phyloP scores from a whole-genome alignment of 768 basidiomycete genomes.

The Naganishia antarctica region DNA sequence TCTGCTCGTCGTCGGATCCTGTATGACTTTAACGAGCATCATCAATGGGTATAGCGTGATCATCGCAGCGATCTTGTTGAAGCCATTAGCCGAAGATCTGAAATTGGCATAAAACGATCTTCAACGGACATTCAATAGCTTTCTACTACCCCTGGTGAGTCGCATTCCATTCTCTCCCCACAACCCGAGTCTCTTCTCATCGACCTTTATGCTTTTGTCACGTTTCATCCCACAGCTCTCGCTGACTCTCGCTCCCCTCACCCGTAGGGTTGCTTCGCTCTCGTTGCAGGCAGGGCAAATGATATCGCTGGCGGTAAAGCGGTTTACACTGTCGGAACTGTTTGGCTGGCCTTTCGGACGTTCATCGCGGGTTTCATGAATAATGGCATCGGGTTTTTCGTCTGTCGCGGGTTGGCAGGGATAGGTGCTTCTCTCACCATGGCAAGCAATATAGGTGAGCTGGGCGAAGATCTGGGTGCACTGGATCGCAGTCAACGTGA shows the following conservation, averaged over 20 bases:
- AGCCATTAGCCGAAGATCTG: not conserved
- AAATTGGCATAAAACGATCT: not conserved
- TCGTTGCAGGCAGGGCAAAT: not conserved
- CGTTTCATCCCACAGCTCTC: no score
- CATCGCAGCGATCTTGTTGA: not conserved
- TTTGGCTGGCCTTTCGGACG: not conserved
- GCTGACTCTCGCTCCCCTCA: not conserved
- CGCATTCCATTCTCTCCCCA: no score
- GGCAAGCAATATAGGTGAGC: conserved; percentile 4
- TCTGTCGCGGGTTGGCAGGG: conserved; percentile 1
- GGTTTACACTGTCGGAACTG: not conserved
- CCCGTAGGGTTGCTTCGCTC: not conserved
- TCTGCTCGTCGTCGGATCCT: not conserved
- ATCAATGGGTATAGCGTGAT: not conserved
- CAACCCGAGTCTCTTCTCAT: no score
- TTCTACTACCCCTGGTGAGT: not conserved
- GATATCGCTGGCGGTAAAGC: conserved; percentile 10
- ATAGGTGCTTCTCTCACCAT: not conserved
- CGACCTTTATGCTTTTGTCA: no score
- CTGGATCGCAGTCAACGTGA: not conserved
- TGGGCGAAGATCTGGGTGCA: not conserved
- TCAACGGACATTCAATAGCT: not conserved
- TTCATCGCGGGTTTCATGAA: not conserved
- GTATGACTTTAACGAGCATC: not conserved
- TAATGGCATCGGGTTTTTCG: not conserved